Base-by-base conservation (phyloP, 257 asterid species). In the Forsythia viridissima region DNA sequence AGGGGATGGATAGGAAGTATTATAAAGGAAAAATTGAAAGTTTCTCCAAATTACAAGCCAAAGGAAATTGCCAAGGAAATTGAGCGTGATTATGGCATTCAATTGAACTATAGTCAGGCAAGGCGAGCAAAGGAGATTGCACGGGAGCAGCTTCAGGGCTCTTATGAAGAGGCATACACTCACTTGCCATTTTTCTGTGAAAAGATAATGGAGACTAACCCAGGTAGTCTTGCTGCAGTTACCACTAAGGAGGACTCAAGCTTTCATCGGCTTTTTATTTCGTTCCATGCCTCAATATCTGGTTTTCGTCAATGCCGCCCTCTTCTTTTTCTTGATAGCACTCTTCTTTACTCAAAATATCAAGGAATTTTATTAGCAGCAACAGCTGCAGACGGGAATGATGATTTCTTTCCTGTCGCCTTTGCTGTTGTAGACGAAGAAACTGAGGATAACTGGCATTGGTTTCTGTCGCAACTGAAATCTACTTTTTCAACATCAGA, bases 101-200 rank as follows among this genome's bases (percentile, higher is more conserved):
- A 93, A 81, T 85, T 96, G 92, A 96, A 93, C 88, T 93, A 93
- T 85, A 92, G 97, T 2, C 99, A 93, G 81, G 99, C 99, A 36
- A 89, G 99, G 97, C 98, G 99, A 15, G 99, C 99, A 72, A 95
- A 95, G 87, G 99, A 95, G 89, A 92, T 93, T 73, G 99, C 99
- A 44, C 80, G 99, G 44, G 98, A 93, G 90, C 99, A 96, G 86
- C 99, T 96, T 85, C 99, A 93, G 87, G 99, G 99, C 1, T 96
- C 99, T 41, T 93, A 92, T 79, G 89, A 87, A 80, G 98, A 93
- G 86, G 99, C 99, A 4, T 96, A 96, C 86, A 87, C 90, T 63
- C 97, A 89, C 83, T 82, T 96, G 55, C 99, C 99, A 67, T 91
- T 81, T 51, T 88, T 96, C 69, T 96, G 99, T 73, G 90, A 90